These are phyloP conservation scores for Capsicum baccatum DNA, from an alignment of 257 asterid species.

Conservation along the genomic window DNA sequence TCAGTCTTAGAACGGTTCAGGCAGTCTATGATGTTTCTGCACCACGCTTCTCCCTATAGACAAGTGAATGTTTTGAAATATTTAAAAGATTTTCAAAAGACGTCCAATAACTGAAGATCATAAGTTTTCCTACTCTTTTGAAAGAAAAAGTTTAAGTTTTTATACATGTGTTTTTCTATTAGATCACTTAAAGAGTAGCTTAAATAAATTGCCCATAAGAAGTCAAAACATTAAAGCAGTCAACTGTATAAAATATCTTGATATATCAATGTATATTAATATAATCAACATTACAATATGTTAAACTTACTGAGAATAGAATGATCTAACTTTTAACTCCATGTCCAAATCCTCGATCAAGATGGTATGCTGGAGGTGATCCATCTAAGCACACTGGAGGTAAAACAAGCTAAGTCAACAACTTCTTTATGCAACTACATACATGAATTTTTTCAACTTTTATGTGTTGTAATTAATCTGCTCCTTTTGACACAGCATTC, in stretches of 20 bases:
- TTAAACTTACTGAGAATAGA: slow-evolving; percentile 24
- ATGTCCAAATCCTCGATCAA: slow-evolving; percentile 20
- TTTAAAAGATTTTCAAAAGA: background rate
- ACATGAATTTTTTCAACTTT: background rate
- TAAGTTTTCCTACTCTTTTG: background rate
- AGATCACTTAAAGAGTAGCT: background rate
- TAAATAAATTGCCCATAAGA: background rate
- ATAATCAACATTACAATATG: background rate
- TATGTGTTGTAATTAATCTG: background rate
- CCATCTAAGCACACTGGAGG: slow-evolving; percentile 19
- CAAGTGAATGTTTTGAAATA: background rate
- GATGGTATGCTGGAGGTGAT: slow-evolving; percentile 20
- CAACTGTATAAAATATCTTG: background rate
- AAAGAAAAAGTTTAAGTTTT: background rate
- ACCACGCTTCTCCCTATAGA: slow-evolving; percentile 21
- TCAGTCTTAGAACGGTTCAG: slow-evolving; percentile 17
- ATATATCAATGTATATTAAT: background rate
- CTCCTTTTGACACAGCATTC: slow-evolving; percentile 22
- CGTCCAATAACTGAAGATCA: background rate
- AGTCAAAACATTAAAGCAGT: background rate
- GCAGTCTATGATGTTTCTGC: slow-evolving; percentile 22
- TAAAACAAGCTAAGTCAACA: background rate
- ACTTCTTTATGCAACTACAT: background rate
- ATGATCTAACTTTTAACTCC: slow-evolving; percentile 14
- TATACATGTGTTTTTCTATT: background rate